phyloP scores from a whole-genome alignment of 2,329 filamentous ascomycete species.

The Aspergillus novofumigatus region DNA sequence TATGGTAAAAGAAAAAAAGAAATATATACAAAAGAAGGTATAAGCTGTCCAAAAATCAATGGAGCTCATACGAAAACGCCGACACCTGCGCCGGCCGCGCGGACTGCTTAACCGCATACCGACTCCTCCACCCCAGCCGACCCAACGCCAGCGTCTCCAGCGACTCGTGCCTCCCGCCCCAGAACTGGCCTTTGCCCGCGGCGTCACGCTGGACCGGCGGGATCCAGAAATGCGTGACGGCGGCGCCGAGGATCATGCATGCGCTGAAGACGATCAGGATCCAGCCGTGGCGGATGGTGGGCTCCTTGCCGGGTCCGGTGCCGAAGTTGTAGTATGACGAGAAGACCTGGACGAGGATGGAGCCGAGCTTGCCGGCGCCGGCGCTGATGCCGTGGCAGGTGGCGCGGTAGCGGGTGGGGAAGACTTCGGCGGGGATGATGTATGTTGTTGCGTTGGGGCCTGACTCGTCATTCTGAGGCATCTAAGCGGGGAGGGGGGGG shows the following conservation, averaged over 20 bases:
- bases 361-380: constrained; percentile 52
- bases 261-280: constrained; percentile 40
- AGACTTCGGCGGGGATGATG: constrained; percentile 54
- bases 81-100: constrained; percentile 1
- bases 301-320: constrained; percentile 24
- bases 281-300: constrained; percentile 37
- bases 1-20: no score
- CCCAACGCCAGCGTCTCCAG: constrained; percentile 39
- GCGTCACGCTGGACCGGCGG: constrained; percentile 34
- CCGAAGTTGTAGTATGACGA: constrained; percentile 40
- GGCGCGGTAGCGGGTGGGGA: constrained; percentile 53
- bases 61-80: not conserved
- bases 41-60: not conserved
- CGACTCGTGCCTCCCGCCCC: constrained; percentile 35
- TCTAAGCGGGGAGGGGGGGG: not conserved
- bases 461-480: constrained; percentile 1
- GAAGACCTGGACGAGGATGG: constrained; percentile 41
- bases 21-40: no score
- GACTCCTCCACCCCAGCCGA: constrained; percentile 33
- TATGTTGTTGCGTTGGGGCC: constrained; percentile 40
- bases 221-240: constrained; percentile 39
- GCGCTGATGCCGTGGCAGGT: constrained; percentile 53
- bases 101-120: constrained; percentile 21
- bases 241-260: constrained; percentile 40
- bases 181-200: constrained; percentile 22